A percentile compares a stretch with the other conserved stretches of the same genome.
Conservation (phyloP, 2,329 filamentous ascomycete genomes). For the Penicillium sp. region DNA sequence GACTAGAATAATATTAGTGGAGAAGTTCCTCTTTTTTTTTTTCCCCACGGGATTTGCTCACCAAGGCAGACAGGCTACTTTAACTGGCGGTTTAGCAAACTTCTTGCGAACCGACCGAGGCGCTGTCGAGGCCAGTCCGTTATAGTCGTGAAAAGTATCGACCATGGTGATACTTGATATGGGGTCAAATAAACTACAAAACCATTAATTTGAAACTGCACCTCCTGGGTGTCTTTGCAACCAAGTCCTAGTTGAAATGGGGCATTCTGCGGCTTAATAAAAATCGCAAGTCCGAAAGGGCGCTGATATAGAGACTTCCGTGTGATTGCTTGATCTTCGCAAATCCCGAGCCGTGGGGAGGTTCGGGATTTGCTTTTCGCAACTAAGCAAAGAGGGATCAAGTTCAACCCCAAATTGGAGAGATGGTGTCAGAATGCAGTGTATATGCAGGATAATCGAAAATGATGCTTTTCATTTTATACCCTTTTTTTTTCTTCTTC, state of each 20-base stretch:
- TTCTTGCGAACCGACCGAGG: constrained; percentile 42
- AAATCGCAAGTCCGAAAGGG: constrained; percentile 17
- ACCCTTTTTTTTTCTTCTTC: background rate
- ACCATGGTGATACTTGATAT: constrained; percentile 18
- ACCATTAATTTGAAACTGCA: constrained; percentile 3
- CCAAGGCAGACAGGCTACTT: constrained; percentile 47
- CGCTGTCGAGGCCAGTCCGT: constrained; percentile 23
- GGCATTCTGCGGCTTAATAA: constrained; percentile 1
- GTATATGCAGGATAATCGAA: background rate
- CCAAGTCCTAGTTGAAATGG: constrained; percentile 2
- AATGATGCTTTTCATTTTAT: background rate
- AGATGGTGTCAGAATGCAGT: constrained; percentile 16
- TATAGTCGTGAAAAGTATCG: constrained; percentile 23
- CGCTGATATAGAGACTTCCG: constrained; percentile 32
- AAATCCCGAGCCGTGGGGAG: constrained; percentile 36
- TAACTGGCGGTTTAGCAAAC: constrained; percentile 48
- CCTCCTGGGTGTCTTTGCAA: background rate
- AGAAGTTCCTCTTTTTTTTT: background rate
- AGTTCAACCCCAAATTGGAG: constrained; percentile 3
- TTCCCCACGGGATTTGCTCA: constrained; percentile 24
- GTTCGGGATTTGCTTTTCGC: constrained; percentile 36
- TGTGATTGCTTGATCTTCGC: constrained; percentile 34
- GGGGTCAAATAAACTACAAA: background rate
- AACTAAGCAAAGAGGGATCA: background rate
- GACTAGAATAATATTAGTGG: constrained; percentile 29